phyloP scores from a whole-genome alignment of 108 stramenopile species.

The Nitzschia palea region DNA sequence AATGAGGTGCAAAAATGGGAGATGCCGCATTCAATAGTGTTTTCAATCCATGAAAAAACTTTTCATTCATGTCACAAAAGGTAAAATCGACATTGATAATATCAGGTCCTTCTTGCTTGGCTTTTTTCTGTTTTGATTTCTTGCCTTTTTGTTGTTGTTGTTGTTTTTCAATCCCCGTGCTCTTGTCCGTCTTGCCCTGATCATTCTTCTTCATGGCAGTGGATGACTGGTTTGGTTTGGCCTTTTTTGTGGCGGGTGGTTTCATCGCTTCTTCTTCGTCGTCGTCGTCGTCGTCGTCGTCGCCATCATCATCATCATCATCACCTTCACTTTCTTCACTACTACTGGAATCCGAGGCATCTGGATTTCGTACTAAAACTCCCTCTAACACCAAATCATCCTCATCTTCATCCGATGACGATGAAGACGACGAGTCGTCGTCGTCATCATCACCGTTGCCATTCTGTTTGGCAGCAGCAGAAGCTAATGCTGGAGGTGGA shows the following conservation, averaged over 20 bases:
- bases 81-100: constrained; percentile 75
- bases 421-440: not conserved
- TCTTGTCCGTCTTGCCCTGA: too few species aligned
- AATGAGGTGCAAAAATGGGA: constrained; percentile 57
- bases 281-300: constrained; percentile 37
- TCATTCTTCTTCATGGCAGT: not conserved
- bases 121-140: constrained; percentile 36
- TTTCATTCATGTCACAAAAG: constrained; percentile 83
- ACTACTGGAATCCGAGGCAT: constrained; percentile 42
- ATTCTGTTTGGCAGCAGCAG: not conserved
- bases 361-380: constrained; percentile 71
- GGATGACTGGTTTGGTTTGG: constrained; percentile 10
- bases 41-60: constrained; percentile 81
- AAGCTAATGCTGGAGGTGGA: not conserved
- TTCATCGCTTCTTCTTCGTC: constrained; percentile 43
- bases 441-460: constrained; percentile 10
- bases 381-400: constrained; percentile 69
- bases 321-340: constrained; percentile 38
- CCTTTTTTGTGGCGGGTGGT: constrained; percentile 33
- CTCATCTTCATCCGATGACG: constrained; percentile 40
- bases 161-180: not conserved
- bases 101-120: constrained; percentile 49
- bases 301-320: constrained; percentile 45
- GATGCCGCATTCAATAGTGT: constrained; percentile 49
- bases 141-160: constrained; percentile 28